Evolutionary conservation across 139 green algal species (phyloP).

Genomic region (Ettlia oleoabundans): DNA sequence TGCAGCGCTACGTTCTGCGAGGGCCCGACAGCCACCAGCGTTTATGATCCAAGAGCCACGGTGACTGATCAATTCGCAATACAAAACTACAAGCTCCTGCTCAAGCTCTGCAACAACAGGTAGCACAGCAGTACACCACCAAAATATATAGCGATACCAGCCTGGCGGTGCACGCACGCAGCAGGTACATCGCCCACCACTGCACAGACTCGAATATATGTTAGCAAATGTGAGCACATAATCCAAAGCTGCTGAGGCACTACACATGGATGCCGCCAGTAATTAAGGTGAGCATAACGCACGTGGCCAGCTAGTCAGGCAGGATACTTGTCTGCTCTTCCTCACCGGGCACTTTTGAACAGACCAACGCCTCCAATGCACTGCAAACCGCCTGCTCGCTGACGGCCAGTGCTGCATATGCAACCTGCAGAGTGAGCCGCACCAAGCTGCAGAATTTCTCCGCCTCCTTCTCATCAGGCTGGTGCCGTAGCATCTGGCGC

Average conservation of each 20-base stretch:
- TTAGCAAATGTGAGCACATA: no score
- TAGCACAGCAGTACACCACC: no score
- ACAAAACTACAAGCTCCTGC: conserved; percentile 32
- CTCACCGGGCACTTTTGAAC: background rate
- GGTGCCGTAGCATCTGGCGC: conserved; percentile 24
- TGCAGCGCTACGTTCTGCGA: conserved; percentile 3
- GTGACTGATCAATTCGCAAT: conserved; percentile 42
- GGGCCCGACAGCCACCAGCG: conserved; percentile 21
- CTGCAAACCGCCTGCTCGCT: conserved; percentile 28
- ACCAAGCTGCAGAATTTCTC: background rate
- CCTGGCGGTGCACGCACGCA: no score
- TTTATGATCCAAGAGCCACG: conserved; percentile 30
- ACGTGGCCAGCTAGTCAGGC: no score
- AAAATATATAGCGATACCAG: no score
- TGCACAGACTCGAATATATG: no score
- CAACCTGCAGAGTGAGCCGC: conserved; percentile 10
- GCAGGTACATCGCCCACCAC: no score
- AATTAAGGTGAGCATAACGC: no score
- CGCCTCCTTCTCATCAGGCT: background rate
- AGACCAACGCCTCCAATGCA: conserved; percentile 15
- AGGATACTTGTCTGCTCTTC: no score
- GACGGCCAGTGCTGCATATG: conserved; percentile 16
- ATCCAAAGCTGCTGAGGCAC: no score
- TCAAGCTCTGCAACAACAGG: conserved; percentile 7
- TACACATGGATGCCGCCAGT: no score